Base-by-base conservation (phyloP, 345 rosid species). In the Rhodamnia argentea region DNA sequence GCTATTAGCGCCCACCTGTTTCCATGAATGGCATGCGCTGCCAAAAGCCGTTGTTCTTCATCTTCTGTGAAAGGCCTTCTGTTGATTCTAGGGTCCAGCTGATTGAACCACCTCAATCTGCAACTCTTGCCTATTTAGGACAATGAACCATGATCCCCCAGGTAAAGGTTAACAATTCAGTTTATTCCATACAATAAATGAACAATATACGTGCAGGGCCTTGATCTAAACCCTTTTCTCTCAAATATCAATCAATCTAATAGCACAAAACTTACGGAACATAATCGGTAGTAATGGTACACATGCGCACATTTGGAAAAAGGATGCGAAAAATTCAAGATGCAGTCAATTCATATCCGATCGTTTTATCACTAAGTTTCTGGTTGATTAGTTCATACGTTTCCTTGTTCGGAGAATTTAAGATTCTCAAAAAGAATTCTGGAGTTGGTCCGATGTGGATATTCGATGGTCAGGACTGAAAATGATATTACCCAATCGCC, bases 1-100 rank as follows among this genome's bases (percentile, higher is more conserved):
- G 95, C 92, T 75, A 93, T 93, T 16, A 90, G 64, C n/a, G 94
- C 93, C 95, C 95, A 93, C 83, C 91, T 91, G 87, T 93, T 93
- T 29, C 95, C 95, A 5, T 93, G 95, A 47, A 93, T 82, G 9
- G 87, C 76, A 64, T 93, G 95, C 23, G 92, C 93, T 10, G 91
- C 89, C 18, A 93, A 89, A 40, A 93, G 92, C 84, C 92, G 87
- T 32, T 90, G 92, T 85, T 93, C 95, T 88, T 93, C 95, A 29
- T 92, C 93, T 47, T 93, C 93, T 8, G 93, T 90, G 78, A 93
- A 93, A 1, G 93, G 95, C 44, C 88, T 90, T 70, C 92, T 84
- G 47, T 92, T 92, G 92, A 93, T 93, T 54, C 92, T 89, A 12
- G 95, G 93, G 85, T 93, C 95, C 24, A 93, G 89, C 87, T 93